Base-by-base conservation (phyloP, 176 grass and related monocot species). In the Juncus inflexus region DNA sequence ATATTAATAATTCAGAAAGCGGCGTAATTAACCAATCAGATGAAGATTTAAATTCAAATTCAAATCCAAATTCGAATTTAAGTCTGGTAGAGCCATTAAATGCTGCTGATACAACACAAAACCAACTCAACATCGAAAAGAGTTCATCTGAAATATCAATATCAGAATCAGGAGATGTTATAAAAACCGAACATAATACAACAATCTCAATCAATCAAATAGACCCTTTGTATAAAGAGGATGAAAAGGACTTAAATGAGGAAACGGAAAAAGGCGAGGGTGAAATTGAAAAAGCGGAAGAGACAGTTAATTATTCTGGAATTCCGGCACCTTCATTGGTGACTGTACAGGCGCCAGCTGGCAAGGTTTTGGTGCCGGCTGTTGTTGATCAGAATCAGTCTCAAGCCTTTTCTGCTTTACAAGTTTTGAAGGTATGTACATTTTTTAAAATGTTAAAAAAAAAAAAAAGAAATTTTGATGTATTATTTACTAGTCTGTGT, bases 381-480 rank as follows among this genome's bases (percentile, higher is more conserved):
- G 52, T 84, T 41, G 63, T 91, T 84, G 94, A 97, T 57, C 87
- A 83, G 16, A 65, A 67, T 55, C 88, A 97, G 55, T 82, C 75
- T 41, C 90, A 81, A 70, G 82, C 84, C 60, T 41, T 96, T 43
- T 62, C 87, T 45, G 87, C 84, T 19, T 75, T 96, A 58, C 87
- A 96, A 70, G 75, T 69, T 76, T 78, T 96, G 42, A 91, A 96
- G 87, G 92, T 96, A 89, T 62, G 35, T 69, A 56, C 69, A 42
- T 35, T 49, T 9, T 70, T 28, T 28, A 1, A 28, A 28, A 64
- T 58, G 16, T 71, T 49, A 57, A 7, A 38, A 6, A 60, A 57
- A 7, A 38, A 6, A 60, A 28, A 60, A 60, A 12, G 15, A 60
- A 51, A 40, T 50, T 6, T 56, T 37, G 37, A 52, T 73, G 37